Base-by-base conservation (phyloP, 768 basidiomycete species). In the Rhizopogon vinicolor region DNA sequence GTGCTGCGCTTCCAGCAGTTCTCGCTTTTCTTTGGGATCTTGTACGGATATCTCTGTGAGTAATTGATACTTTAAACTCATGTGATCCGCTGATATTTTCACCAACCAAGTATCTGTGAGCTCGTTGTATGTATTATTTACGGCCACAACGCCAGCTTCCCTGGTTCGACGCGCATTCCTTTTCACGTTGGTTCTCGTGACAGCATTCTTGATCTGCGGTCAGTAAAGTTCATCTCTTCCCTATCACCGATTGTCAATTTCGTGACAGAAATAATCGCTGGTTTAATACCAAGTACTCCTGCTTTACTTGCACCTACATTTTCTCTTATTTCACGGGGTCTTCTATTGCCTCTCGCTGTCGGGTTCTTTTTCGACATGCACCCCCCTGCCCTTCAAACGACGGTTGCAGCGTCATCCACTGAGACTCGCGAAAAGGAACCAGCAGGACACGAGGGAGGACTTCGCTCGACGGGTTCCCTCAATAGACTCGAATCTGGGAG, bases 151-250 rank as follows among this genome's bases (percentile, higher is more conserved):
- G 45, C 55, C 7, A 55, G 52, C 28, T 37, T 28, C 12, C 29
- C 40, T 22, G 13, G 52, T 35, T 41, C 58, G 42, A 51, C 52
- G 45, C 51, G 51, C 16, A 55, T 60, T 68, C 37, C 5, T 35
- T 13, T 58, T 59, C 41, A 49, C 60, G 43, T 51, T 65, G 10
- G 58, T 58, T 5, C 31, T 70, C 5, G 52, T 65, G 3, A 46
- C 53, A 40, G 37, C 70, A 18, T 56, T 72, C 6, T 53, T 67
- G 41, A 51, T 49, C 31, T 68, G 70, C 13, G 68, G 68, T 71
- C 55, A 44, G 70, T 56, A 13, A 25, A 25, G 14, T 59, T 35
- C 25, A 35, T 25, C 13, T 19, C 44, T 3, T 39, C 2, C 33
- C 28, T 29, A 10, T 19, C 25, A 16, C 39, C 53, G 33, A 58